phyloP scores from a whole-genome alignment of 108 stramenopile genomes.

The Stephanodiscus minutulus region DNA sequence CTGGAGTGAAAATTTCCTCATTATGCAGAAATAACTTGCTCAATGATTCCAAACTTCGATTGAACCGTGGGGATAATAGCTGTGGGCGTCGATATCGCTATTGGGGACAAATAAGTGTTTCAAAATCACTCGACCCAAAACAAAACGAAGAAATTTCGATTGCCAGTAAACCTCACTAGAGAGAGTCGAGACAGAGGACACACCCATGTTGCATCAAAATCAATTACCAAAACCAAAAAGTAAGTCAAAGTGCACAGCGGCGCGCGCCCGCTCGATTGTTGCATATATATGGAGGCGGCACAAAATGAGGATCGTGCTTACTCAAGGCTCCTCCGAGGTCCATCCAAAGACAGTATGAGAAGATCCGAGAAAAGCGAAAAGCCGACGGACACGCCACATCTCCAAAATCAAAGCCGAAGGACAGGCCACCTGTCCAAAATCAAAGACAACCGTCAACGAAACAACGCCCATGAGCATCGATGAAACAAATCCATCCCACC shows the following conservation, averaged over 20 bases:
- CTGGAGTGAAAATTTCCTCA: neutral
- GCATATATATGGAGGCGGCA: neutral
- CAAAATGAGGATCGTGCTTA: neutral
- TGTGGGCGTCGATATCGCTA: too few relatives aligned
- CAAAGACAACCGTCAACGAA: too few relatives aligned
- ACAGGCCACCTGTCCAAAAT: too few relatives aligned
- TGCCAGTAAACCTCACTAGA: too few relatives aligned
- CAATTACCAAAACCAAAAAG: neutral
- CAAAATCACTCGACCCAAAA: neutral
- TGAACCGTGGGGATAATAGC: neutral
- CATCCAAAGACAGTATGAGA: neutral
- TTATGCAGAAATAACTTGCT: neutral
- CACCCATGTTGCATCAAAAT: neutral
- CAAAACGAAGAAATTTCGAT: neutral
- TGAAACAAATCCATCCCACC: too few relatives aligned
- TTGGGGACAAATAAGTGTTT: neutral
- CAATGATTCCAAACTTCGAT: neutral
- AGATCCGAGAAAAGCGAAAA: neutral
- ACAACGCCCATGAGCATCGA: too few relatives aligned
- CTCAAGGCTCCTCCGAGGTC: neutral
- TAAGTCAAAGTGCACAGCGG: neutral
- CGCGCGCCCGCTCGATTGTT: neutral
- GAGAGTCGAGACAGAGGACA: neutral
- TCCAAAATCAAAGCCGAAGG: too few relatives aligned
- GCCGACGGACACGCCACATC: too few relatives aligned